Conservation (phyloP, 495 filamentous ascomycete species). For the Hypoxylon rickii region DNA sequence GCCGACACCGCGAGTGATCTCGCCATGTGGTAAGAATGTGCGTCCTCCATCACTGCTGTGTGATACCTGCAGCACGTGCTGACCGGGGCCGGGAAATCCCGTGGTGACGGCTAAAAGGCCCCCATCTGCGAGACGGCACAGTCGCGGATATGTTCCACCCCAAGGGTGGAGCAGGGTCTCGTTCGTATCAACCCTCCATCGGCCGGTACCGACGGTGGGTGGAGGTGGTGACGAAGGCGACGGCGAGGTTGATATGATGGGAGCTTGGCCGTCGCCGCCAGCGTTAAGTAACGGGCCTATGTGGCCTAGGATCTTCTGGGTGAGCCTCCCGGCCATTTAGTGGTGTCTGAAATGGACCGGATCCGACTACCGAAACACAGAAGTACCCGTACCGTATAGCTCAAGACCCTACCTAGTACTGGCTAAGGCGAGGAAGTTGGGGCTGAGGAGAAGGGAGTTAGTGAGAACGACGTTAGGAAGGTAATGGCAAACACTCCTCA, state of each 20-base stretch:
- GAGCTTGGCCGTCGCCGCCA: neutral
- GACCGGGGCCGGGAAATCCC: constrained; percentile 37
- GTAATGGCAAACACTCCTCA: too few species aligned
- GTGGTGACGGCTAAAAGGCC: constrained; percentile 54
- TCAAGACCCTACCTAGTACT: neutral
- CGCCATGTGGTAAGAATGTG: constrained; percentile 44
- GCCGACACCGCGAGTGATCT: constrained; percentile 40
- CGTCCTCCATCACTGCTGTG: constrained; percentile 49
- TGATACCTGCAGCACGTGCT: constrained; percentile 43
- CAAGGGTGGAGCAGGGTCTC: constrained; percentile 27
- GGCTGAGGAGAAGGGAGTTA: neutral
- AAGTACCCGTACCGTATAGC: too few species aligned
- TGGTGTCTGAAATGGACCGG: neutral
- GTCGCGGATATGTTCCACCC: constrained; percentile 57
- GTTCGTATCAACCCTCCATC: constrained; percentile 25
- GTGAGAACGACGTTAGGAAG: neutral
- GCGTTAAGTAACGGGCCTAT: constrained; percentile 23
- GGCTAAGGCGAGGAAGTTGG: neutral
- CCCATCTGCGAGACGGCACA: constrained; percentile 51
- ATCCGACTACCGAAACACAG: too few species aligned
- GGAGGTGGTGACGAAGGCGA: neutral
- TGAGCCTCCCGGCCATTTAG: constrained; percentile 31
- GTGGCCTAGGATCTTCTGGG: constrained; percentile 32
- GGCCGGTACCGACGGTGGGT: neutral
- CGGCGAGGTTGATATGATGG: neutral